These are phyloP conservation scores for Coniella vitis DNA, from an alignment of 2,329 filamentous ascomycete species.

Conservation along the genomic window DNA sequence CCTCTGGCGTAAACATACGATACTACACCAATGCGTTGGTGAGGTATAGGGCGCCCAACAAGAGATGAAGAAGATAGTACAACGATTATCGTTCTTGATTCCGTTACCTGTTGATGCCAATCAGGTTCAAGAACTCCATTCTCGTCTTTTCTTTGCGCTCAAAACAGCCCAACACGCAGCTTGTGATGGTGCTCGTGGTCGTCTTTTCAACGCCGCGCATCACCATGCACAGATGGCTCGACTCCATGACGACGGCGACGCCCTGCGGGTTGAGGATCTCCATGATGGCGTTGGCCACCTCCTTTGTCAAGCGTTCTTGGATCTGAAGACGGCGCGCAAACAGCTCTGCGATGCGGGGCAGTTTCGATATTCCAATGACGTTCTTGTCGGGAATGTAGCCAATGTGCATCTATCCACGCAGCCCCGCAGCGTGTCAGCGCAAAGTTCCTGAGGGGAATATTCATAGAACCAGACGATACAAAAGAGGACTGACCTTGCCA, in stretches of 20 bases:
- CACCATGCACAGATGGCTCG: constrained; percentile 94
- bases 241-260: constrained; percentile 96
- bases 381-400: constrained; percentile 90
- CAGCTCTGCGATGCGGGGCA: constrained; percentile 95
- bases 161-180: constrained; percentile 96
- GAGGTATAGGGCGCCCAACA: too few species aligned
- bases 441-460: too few species aligned
- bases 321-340: constrained; percentile 90
- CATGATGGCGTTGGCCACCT: constrained; percentile 89
- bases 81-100: too few species aligned
- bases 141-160: constrained; percentile 86
- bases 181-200: constrained; percentile 79
- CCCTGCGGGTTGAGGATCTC: constrained; percentile 91
- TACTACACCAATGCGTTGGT: background rate
- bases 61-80: background rate
- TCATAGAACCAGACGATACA: background rate
- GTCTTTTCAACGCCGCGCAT: constrained; percentile 98
- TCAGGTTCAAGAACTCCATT: constrained; percentile 87
- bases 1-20: too few species aligned
- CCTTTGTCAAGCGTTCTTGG: constrained; percentile 91
- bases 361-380: constrained; percentile 91
- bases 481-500: constrained; percentile 61
- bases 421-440: background rate
- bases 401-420: constrained; percentile 76
- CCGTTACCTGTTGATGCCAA: constrained; percentile 49